Conservation (phyloP, 2,329 filamentous ascomycete genomes). For the Cladosporium sp. region DNA sequence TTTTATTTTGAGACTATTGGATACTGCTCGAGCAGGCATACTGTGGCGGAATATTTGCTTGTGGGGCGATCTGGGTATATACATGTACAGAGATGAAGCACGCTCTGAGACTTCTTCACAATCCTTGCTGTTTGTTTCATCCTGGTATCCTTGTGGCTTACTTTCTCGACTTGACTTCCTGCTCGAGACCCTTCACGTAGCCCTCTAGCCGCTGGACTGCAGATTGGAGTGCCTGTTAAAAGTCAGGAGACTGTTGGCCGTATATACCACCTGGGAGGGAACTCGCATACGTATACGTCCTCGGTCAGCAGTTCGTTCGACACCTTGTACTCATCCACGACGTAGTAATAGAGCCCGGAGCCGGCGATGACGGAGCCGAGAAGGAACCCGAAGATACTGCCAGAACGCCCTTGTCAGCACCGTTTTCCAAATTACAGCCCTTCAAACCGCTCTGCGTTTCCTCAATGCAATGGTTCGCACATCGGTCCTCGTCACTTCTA, state of each 20-base stretch:
- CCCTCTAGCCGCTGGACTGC: conserved; percentile 80
- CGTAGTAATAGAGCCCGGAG: conserved; percentile 81
- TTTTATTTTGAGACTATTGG: neutral
- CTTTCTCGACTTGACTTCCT: conserved; percentile 62
- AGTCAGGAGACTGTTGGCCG: neutral
- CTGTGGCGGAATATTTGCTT: neutral
- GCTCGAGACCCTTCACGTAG: conserved; percentile 76
- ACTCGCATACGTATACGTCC: conserved; percentile 80
- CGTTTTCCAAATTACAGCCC: neutral
- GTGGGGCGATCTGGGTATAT: conserved; percentile 8
- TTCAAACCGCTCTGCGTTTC: neutral
- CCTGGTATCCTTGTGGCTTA: conserved; percentile 27
- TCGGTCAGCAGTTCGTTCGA: conserved; percentile 90
- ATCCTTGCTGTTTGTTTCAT: neutral
- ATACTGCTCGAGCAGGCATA: neutral
- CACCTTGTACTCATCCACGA: conserved; percentile 86
- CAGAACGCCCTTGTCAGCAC: conserved; percentile 6
- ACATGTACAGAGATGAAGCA: conserved; percentile 21
- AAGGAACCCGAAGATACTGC: conserved; percentile 84
- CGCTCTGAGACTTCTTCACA: neutral
- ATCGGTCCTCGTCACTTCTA: too few relatives aligned
- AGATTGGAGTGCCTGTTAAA: conserved; percentile 68
- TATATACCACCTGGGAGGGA: too few relatives aligned
- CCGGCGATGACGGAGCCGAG: conserved; percentile 75
- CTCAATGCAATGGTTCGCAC: neutral